These are phyloP conservation scores for Adansonia digitata DNA, from an alignment of 345 rosid species.

Conservation along the genomic window DNA sequence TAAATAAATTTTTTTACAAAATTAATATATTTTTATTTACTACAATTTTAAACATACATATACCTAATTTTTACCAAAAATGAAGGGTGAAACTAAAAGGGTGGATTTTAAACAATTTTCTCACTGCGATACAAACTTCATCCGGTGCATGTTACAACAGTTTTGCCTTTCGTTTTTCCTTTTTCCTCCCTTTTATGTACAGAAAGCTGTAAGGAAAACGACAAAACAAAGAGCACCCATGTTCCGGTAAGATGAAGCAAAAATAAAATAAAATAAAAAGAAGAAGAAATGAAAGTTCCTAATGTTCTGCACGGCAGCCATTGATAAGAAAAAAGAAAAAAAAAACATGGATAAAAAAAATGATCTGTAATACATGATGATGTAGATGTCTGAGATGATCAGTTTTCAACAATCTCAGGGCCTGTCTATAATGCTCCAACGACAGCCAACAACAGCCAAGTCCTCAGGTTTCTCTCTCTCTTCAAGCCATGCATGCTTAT, in stretches of 20 bases:
- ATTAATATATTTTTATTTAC: too few relatives aligned
- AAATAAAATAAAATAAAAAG: background rate
- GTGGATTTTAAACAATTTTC: background rate
- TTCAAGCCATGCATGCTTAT: constrained; percentile 64
- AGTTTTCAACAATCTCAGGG: constrained; percentile 42
- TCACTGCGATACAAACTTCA: background rate
- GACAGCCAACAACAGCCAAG: constrained; percentile 42
- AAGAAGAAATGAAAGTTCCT: constrained; percentile 6
- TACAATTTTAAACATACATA: too few relatives aligned
- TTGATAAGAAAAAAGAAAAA: too few relatives aligned
- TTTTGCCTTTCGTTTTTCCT: background rate
- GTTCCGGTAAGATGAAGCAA: constrained; percentile 1
- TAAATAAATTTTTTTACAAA: too few relatives aligned
- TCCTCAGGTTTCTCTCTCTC: constrained; percentile 60
- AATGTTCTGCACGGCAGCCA: constrained; percentile 4
- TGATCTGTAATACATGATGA: background rate
- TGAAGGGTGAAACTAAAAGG: too few relatives aligned
- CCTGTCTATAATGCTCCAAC: constrained; percentile 49
- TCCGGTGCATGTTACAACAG: background rate
- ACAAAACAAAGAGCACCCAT: background rate
- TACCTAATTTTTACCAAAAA: too few relatives aligned
- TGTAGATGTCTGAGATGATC: constrained; percentile 15
- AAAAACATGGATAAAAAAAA: too few relatives aligned
- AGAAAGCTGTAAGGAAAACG: constrained; percentile 26
- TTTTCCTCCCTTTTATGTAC: constrained; percentile 33